Evolutionary conservation across 148 eudicot genomes (phyloP), one percentile per base, ranked within the genome.

Genomic region (Vaccinium corymbosum): DNA sequence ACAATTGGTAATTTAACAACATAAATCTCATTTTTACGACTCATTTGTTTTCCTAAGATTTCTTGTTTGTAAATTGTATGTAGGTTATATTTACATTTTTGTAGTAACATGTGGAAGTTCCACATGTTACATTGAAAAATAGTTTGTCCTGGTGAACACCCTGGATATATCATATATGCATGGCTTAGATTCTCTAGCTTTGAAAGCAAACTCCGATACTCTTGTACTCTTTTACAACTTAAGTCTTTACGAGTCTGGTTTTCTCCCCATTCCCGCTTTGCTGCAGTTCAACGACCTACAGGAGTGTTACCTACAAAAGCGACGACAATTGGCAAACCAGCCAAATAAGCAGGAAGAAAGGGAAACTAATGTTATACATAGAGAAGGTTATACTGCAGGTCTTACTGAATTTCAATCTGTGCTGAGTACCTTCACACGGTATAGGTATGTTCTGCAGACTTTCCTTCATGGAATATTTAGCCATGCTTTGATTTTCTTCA

Each of bases 241-340:
- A 81, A 56, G 17, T 64, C 7, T 61, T 62, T 32, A 22, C 74
- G 8, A 64, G 78, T 82, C 17, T 9, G 64, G n/a, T 42, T 72
- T 81, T 73, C 29, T 82, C 78, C 22, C 35, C 46, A 6, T 82
- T 82, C 78, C 50, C 35, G 19, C 35, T 55, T n/a, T 82, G 81
- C 86, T 86, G 51, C 89, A 92, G 94, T 90, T 90, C 86, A 88
- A 81, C 48, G 94, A 90, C 83, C 87, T 92, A 50, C 92, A 90
- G 83, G 94, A 89, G 72, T 92, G 94, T 85, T 92, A 92, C 91
- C 81, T 92, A 84, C 94, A 88, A 90, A 92, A 92, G 86, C 89
- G 94, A 59, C 87, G 93, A 4, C 94, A 92, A 74, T 84, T 79
- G 59, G 84, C 85, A 16, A 86, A 83, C 84, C 88, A 87, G 29